Evolutionary conservation across 768 basidiomycete genomes (phyloP), one percentile per base, ranked within the genome.

Genomic region (Kwoniella bestiolae): DNA sequence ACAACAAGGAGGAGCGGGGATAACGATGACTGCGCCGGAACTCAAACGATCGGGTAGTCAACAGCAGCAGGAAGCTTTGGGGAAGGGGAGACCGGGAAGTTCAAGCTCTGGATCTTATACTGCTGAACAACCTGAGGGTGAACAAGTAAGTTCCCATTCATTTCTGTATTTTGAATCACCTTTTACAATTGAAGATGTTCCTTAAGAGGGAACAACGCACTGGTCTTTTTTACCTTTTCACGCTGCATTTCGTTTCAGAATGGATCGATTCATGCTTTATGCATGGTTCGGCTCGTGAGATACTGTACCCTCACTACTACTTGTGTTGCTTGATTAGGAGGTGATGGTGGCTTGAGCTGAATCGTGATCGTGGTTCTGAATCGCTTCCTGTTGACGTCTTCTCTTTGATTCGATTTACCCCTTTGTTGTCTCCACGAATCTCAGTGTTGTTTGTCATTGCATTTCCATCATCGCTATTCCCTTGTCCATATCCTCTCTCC

Each of bases 1-100:
- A 6, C 5, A 47, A 9, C 46, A 47, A 21, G 25, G 7, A 25
- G 44, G 41, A 57, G 56, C 25, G 34, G 12, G 28, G 5, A 45
- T 18, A 11, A 44, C 12, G 16, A 25, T 51, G 11, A 3, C 12
- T 29, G 51, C 61, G 12, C 51, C 52, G 7, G 52, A 60, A 14
- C 46, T 60, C 8, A 53, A 45, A 21, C 16, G 61, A 29, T 45
- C 52, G 25, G n/a, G n/a, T n/a, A 53, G 61, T 53, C 38, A 51
- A 18, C 45, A 50, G 31, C 67, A 68, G 44, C 67, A 68, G 61
- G 56, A 64, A 51, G 67, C 53, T 18, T 29, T 68, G 6, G 67
- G 61, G 5, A 68, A 51, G 32, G 67, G 67, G 32, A 58, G 59
- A 61, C 67, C 67, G 21, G 60, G 49, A 51, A 26, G 23, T 21